phyloP scores from a whole-genome alignment of 1,284 basidiomycete species.

The Fomes fomentarius region DNA sequence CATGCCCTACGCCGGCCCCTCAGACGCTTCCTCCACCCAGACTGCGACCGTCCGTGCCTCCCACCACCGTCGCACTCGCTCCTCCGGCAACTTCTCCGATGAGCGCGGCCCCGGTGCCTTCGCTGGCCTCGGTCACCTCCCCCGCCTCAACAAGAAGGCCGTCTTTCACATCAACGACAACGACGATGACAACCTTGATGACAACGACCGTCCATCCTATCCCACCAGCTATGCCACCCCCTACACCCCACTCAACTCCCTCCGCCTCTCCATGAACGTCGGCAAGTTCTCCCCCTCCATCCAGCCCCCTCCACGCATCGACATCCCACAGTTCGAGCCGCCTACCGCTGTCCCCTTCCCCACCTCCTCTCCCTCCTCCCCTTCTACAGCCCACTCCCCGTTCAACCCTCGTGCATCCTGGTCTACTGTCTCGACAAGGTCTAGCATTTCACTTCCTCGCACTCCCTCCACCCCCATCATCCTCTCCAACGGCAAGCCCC shows the following conservation, averaged over 20 bases:
- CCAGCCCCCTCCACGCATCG: constrained; percentile 29
- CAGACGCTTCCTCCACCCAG: constrained; percentile 23
- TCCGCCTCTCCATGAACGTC: constrained; percentile 27
- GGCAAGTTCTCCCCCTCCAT: constrained; percentile 38
- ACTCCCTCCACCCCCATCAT: constrained; percentile 44
- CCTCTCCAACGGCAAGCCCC: constrained; percentile 86
- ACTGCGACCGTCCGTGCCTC: constrained; percentile 20
- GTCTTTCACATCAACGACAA: constrained; percentile 39
- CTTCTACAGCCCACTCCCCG: constrained; percentile 22
- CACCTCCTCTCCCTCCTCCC: constrained; percentile 30
- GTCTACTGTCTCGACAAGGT: constrained; percentile 18
- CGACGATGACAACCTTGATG: constrained; percentile 33
- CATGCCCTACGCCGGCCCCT: constrained; percentile 36
- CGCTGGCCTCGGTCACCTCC: constrained; percentile 51
- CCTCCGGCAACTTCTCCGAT: constrained; percentile 42
- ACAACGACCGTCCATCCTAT: constrained; percentile 23
- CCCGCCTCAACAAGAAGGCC: constrained; percentile 41
- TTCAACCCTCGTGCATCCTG: constrained; percentile 23
- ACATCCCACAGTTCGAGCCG: constrained; percentile 27
- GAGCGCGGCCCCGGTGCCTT: constrained; percentile 57
- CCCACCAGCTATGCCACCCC: constrained; percentile 17
- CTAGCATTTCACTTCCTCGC: constrained; percentile 30
- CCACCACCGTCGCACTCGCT: constrained; percentile 36
- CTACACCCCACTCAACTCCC: constrained; percentile 26
- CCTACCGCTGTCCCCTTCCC: constrained; percentile 40